Percentiles rank a stretch among this genome's conserved stretches.
phyloP scores from a whole-genome alignment of 2,329 filamentous ascomycete species.

The Colletotrichum incanum region DNA sequence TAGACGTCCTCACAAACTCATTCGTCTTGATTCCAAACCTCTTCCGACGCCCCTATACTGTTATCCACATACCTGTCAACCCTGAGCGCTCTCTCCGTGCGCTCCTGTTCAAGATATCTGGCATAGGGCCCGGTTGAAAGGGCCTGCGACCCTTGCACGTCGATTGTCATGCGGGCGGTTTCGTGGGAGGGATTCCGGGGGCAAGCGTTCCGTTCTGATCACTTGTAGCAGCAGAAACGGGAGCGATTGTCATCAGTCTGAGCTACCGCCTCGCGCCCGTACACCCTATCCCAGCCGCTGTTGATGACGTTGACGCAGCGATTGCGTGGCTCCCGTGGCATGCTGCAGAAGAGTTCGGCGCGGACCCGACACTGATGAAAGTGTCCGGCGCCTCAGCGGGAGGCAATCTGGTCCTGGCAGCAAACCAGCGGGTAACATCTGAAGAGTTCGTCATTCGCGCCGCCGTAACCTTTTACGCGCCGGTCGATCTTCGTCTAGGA shows the following conservation, averaged over 20 bases:
- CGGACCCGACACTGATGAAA: constrained; percentile 59
- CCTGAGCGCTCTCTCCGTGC: constrained; percentile 49
- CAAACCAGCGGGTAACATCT: constrained; percentile 43
- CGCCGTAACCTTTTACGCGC: constrained; percentile 57
- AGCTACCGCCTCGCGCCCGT: constrained; percentile 69
- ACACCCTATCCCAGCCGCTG: constrained; percentile 62
- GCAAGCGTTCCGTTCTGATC: constrained; percentile 53
- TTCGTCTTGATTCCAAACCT: constrained; percentile 55
- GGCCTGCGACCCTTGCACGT: constrained; percentile 58
- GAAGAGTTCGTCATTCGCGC: constrained; percentile 52
- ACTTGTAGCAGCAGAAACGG: constrained; percentile 55
- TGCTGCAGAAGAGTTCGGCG: constrained; percentile 53
- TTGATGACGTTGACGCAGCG: constrained; percentile 64
- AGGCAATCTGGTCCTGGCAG: constrained; percentile 59
- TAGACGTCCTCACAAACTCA: constrained; percentile 55
- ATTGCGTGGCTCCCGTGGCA: constrained; percentile 58
- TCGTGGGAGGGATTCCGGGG: constrained; percentile 61
- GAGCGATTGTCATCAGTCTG: constrained; percentile 63
- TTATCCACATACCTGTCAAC: constrained; percentile 53
- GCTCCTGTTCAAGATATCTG: constrained; percentile 53
- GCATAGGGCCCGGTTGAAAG: constrained; percentile 41
- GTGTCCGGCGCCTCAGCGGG: constrained; percentile 62
- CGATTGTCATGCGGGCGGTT: constrained; percentile 61
- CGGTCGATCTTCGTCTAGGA: constrained; percentile 56
- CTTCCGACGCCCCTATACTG: constrained; percentile 54